Evolutionary conservation across 164 flowering plant genomes (phyloP).

Genomic region (Macadamia tetraphylla): DNA sequence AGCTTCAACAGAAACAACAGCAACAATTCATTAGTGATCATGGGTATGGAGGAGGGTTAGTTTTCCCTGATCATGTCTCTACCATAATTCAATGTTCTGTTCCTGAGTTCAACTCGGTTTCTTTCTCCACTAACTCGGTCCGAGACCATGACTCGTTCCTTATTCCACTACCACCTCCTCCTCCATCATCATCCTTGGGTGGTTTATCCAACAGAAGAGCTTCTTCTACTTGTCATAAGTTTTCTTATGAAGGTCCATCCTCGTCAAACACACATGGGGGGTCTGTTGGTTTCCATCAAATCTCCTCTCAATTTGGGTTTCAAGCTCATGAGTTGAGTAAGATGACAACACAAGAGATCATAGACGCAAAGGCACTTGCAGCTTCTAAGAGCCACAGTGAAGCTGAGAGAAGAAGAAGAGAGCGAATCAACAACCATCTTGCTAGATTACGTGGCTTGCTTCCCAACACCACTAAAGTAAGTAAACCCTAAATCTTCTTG

Average conservation of each 20-base stretch:
- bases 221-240: conserved; percentile 30
- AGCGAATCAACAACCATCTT: conserved; percentile 93
- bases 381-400: conserved; percentile 99
- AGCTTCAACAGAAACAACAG: too few relatives aligned
- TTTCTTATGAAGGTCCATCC: conserved; percentile 58
- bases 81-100: conserved; percentile 55
- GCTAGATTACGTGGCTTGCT: conserved; percentile 80
- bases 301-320: conserved; percentile 44
- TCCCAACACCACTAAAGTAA: conserved; percentile 95
- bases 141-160: conserved; percentile 42
- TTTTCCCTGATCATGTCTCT: conserved; percentile 36
- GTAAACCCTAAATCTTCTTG: conserved; percentile 4
- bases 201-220: conserved; percentile 50
- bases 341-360: conserved; percentile 90
- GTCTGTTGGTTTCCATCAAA: conserved; percentile 49
- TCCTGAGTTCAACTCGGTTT: conserved; percentile 47
- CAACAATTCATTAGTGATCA: conserved; percentile 12
- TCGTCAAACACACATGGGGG: conserved; percentile 49
- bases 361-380: conserved; percentile 97
- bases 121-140: conserved; percentile 21
- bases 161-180: conserved; percentile 36
- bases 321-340: conserved; percentile 61
- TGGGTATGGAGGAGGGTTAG: conserved; percentile 20
- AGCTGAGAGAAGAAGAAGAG: conserved; percentile 89
- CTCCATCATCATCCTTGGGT: conserved; percentile 33